A percentile compares a stretch with the other conserved stretches of the same genome.
Conservation (phyloP, 2,329 filamentous ascomycete species). For the Xylaria sp. region DNA sequence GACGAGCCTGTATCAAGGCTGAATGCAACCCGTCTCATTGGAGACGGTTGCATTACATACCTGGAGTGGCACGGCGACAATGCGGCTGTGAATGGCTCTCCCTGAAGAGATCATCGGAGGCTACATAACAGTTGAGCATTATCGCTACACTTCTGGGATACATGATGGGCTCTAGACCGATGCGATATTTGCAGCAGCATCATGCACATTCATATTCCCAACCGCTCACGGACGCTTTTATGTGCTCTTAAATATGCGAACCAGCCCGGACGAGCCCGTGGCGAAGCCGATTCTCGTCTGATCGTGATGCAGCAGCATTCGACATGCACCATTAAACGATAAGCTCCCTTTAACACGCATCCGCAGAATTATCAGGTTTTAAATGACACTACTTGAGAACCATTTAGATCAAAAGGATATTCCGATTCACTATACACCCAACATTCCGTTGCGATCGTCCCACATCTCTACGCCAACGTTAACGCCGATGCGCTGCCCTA, state of each 20-base stretch:
- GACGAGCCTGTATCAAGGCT: neutral
- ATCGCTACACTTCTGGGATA: constrained; percentile 56
- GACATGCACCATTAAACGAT: neutral
- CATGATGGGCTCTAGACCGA: constrained; percentile 67
- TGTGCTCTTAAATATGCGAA: constrained; percentile 25
- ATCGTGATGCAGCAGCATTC: neutral
- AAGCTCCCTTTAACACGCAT: neutral
- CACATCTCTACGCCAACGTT: neutral
- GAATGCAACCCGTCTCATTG: neutral
- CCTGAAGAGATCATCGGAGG: constrained; percentile 2
- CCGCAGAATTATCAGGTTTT: neutral
- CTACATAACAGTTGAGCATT: neutral
- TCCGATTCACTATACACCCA: neutral
- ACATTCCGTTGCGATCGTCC: constrained; percentile 8
- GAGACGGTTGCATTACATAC: constrained; percentile 55
- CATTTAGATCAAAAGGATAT: neutral
- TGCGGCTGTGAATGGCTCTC: constrained; percentile 45
- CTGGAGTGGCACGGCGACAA: constrained; percentile 62
- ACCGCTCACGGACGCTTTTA: neutral
- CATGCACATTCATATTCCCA: neutral
- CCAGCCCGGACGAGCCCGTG: neutral
- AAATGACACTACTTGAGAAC: neutral
- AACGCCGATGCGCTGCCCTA: neutral
- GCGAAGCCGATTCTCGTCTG: neutral
- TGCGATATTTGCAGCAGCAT: constrained; percentile 35